phyloP scores from a whole-genome alignment of 257 asterid species.

The Petrea volubilis region DNA sequence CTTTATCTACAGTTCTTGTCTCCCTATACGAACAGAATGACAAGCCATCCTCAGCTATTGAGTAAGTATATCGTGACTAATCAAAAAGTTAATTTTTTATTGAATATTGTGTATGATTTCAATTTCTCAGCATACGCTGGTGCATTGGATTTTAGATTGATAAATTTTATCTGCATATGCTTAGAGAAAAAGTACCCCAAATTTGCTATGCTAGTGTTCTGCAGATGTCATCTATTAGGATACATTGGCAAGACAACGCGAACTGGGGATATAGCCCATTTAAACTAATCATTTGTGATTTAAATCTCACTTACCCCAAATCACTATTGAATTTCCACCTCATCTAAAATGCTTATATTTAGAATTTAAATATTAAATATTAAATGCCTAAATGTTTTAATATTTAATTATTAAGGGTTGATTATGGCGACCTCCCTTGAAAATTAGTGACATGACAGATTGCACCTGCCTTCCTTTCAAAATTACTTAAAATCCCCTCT shows the following conservation, averaged over 20 bases:
- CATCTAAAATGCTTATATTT: no score
- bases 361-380: no score
- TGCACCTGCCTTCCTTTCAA: no score
- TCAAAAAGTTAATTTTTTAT: background rate
- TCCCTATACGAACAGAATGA: slow-evolving; percentile 90
- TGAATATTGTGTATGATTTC: background rate
- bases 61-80: slow-evolving; percentile 53
- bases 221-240: slow-evolving; percentile 1
- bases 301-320: no score
- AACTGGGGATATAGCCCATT: background rate
- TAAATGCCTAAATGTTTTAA: no score
- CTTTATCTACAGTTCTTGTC: slow-evolving; percentile 62
- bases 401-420: no score
- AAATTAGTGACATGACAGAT: no score
- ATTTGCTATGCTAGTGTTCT: background rate
- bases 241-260: background rate
- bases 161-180: background rate
- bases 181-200: background rate
- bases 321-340: no score
- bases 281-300: slow-evolving; percentile 8
- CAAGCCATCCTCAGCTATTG: slow-evolving; percentile 87
- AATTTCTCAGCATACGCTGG: slow-evolving; percentile 3
- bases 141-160: slow-evolving; percentile 5
- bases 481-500: no score
- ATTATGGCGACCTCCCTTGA: no score